These are phyloP conservation scores for Talaromyces sp. DNA, from an alignment of 2,329 filamentous ascomycete genomes.

Conservation along the genomic window DNA sequence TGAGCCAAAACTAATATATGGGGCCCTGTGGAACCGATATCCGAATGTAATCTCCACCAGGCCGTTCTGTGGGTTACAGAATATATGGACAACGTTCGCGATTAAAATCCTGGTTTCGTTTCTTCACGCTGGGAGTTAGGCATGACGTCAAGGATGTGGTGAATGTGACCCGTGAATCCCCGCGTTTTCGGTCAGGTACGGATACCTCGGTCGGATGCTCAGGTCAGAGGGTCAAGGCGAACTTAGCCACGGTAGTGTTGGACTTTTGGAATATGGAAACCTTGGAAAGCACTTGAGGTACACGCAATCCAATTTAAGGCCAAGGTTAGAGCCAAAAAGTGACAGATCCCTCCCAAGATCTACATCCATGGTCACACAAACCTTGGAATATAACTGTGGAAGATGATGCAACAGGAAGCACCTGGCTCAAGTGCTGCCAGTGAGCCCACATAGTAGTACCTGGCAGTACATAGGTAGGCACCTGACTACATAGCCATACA, in stretches of 20 bases:
- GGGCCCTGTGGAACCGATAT: conserved; percentile 9
- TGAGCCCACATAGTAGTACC: not conserved
- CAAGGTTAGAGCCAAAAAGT: not conserved
- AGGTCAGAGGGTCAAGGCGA: not conserved
- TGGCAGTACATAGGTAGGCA: too few relatives aligned
- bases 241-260: too few relatives aligned
- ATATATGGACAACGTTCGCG: not conserved
- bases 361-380: too few relatives aligned
- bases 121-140: not conserved
- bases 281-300: too few relatives aligned
- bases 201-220: not conserved
- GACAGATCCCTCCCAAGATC: too few relatives aligned
- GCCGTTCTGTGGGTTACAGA: not conserved
- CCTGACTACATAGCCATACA: too few relatives aligned
- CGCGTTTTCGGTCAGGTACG: conserved; percentile 11
- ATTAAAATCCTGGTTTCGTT: conserved; percentile 1
- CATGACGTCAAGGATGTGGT: conserved; percentile 19
- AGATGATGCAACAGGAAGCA: too few relatives aligned
- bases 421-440: too few relatives aligned
- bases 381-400: too few relatives aligned
- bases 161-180: conserved; percentile 14
- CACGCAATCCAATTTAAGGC: too few relatives aligned
- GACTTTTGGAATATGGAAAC: too few relatives aligned
- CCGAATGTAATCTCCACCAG: not conserved
- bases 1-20: not conserved